Evolutionary conservation across 2,329 filamentous ascomycete species (phyloP).

Genomic region (Venturia oleaginea): DNA sequence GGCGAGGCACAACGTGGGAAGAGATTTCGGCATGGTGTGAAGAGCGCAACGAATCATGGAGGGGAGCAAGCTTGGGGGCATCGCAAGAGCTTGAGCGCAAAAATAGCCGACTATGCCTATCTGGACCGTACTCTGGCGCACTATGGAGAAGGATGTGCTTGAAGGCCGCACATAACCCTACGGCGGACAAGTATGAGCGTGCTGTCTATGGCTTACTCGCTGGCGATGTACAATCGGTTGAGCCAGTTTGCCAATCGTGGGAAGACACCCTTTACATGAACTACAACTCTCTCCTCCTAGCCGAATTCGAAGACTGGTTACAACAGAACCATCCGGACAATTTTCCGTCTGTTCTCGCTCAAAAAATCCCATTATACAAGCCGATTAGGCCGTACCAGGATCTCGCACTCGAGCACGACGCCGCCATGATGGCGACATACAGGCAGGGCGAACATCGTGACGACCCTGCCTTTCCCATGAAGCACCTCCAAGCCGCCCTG

Average conservation of each 20-base stretch:
- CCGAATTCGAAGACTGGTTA: slow-evolving; percentile 68
- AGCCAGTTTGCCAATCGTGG: slow-evolving; percentile 68
- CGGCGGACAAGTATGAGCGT: slow-evolving; percentile 67
- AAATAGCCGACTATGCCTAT: slow-evolving; percentile 30
- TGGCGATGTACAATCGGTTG: slow-evolving; percentile 70
- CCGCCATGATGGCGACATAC: slow-evolving; percentile 45
- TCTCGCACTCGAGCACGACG: not conserved
- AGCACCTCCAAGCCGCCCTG: slow-evolving; percentile 67
- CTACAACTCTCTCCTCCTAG: slow-evolving; percentile 76
- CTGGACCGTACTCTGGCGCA: slow-evolving; percentile 32
- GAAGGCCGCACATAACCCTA: slow-evolving; percentile 56
- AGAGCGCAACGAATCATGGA: slow-evolving; percentile 80
- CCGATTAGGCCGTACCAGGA: slow-evolving; percentile 45
- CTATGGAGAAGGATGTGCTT: slow-evolving; percentile 75
- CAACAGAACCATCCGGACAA: slow-evolving; percentile 46
- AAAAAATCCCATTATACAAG: slow-evolving; percentile 56
- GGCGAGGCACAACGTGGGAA: slow-evolving; percentile 65
- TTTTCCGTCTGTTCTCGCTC: slow-evolving; percentile 44
- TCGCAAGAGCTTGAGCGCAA: slow-evolving; percentile 40
- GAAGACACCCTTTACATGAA: slow-evolving; percentile 81
- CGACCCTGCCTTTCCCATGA: slow-evolving; percentile 57
- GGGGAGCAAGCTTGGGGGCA: slow-evolving; percentile 60
- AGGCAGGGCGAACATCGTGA: slow-evolving; percentile 44
- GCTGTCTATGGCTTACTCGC: slow-evolving; percentile 88
- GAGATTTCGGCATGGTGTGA: slow-evolving; percentile 79